Evolutionary conservation across 768 basidiomycete genomes (phyloP).

Genomic region (Termitomyces sp.): DNA sequence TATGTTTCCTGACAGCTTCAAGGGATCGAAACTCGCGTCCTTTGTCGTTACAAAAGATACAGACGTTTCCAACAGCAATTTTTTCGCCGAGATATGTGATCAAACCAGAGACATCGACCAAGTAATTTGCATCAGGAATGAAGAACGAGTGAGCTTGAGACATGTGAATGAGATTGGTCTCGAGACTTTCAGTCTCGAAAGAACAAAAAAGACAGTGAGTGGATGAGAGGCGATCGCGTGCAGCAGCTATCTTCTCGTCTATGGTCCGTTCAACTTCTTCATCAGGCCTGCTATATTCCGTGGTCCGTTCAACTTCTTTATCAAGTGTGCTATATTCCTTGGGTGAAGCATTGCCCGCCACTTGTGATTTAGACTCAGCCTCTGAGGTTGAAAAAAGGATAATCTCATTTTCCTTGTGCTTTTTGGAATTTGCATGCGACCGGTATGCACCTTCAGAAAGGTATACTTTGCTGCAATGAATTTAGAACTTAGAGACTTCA

Average conservation of each 20-base stretch:
- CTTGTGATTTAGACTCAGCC: constrained; percentile 13
- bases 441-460: constrained; percentile 84
- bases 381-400: too few species aligned
- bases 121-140: constrained; percentile 89
- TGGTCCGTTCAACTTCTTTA: constrained; percentile 16
- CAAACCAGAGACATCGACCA: constrained; percentile 79
- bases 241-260: constrained; percentile 70
- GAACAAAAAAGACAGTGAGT: constrained; percentile 86
- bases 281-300: constrained; percentile 29
- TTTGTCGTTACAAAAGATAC: constrained; percentile 84
- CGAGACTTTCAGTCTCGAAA: constrained; percentile 39
- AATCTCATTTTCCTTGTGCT: constrained; percentile 72
- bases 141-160: constrained; percentile 85
- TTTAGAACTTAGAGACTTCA: not conserved
- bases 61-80: constrained; percentile 87
- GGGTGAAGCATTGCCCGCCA: constrained; percentile 11
- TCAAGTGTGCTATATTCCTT: constrained; percentile 29
- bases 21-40: constrained; percentile 78
- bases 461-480: constrained; percentile 68
- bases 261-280: constrained; percentile 52
- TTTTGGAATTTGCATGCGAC: constrained; percentile 84
- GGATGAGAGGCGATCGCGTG: constrained; percentile 55
- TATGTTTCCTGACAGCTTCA: constrained; percentile 90
- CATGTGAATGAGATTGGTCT: constrained; percentile 84
- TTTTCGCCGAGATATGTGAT: constrained; percentile 87